Evolutionary conservation across 2,329 filamentous ascomycete species (phyloP), one percentile per base, ranked within the genome.

Genomic region (Sclerotiophoma versabilis): DNA sequence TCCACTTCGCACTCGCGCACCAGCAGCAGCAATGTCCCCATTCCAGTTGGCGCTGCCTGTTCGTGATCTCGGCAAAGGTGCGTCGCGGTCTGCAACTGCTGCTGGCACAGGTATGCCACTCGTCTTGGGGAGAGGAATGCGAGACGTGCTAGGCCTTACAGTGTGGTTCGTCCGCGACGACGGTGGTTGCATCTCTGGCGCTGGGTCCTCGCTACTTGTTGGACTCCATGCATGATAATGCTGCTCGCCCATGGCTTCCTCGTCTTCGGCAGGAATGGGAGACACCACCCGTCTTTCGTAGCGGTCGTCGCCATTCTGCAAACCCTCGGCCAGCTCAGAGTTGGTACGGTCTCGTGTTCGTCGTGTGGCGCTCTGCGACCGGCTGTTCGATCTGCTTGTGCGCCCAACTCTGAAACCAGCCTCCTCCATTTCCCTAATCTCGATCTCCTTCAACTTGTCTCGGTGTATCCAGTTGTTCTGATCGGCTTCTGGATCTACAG

Each of bases 401-500:
- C 76, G 82, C 53, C 78, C 80, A 77, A 59, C 86, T 80, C 56
- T 79, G 64, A 93, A 87, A 25, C 90, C 91, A 6, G 90, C 90
- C 54, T 89, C 90, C 72, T 92, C 88, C 58, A 95, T 81, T 75
- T 95, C 91, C 68, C 87, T 83, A 63, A 81, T 93, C 76, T 95
- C 91, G 63, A 93, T 95, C 69, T 85, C 85, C 49, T 89, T 90
- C 57, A 95, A 77, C 76, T 93, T 93, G 76, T 95, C 91, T 51
- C 91, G 81, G 69, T 95, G 91, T 65, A 95, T 93, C 91, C 91
- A 95, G 73, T 91, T 88, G 26, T 87, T 89, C 57, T 85, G 81
- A 57, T 89, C 87, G 32, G 66, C 66, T 46, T 74, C 71, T 22
- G 55, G 48, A 15, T 65, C 68, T 27, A 46, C 39, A 14, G 52